phyloP scores from a whole-genome alignment of 495 filamentous ascomycete genomes.

The Sporormia fimetaria region DNA sequence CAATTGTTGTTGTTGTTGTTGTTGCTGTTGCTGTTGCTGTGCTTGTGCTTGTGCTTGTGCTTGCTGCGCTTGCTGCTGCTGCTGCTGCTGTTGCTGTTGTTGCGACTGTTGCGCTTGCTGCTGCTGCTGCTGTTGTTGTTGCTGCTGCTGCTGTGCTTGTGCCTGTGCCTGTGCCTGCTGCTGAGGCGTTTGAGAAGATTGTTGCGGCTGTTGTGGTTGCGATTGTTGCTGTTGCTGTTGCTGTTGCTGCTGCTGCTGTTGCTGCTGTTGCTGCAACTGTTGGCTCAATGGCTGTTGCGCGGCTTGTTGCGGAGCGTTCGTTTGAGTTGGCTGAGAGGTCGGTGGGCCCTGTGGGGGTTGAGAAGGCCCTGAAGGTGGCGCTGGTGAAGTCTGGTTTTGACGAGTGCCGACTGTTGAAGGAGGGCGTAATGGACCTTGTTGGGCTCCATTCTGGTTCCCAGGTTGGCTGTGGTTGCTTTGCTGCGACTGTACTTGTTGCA shows the following conservation, averaged over 20 bases:
- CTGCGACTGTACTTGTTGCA: too few species aligned
- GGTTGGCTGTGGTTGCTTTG: constrained; percentile 20
- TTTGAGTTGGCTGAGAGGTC: too few species aligned
- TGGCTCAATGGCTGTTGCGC: constrained; percentile 13
- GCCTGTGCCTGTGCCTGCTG: constrained; percentile 19
- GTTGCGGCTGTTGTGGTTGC: constrained; percentile 18
- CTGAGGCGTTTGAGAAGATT: constrained; percentile 29
- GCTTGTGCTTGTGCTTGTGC: constrained; percentile 20
- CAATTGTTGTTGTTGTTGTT: constrained; percentile 42
- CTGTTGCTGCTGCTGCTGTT: constrained; percentile 29
- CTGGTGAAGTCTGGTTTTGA: too few species aligned
- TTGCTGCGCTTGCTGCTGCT: constrained; percentile 31
- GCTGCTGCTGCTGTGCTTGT: constrained; percentile 26
- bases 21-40: constrained; percentile 28
- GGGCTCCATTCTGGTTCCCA: constrained; percentile 5
- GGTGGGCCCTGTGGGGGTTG: too few species aligned
- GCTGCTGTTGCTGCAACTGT: constrained; percentile 37
- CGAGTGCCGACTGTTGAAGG: too few species aligned
- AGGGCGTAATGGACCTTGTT: constrained; percentile 9
- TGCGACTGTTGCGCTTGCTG: too few species aligned
- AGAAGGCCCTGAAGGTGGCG: too few species aligned
- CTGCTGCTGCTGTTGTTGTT: constrained; percentile 40
- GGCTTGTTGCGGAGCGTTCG: too few species aligned
- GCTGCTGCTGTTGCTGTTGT: constrained; percentile 13
- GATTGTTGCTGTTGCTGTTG: constrained; percentile 21